Percentiles rank a stretch among this genome's conserved stretches.
These are phyloP conservation scores for Aureobasidium mangrovei DNA, from an alignment of 2,329 filamentous ascomycete genomes.

Conservation along the genomic window DNA sequence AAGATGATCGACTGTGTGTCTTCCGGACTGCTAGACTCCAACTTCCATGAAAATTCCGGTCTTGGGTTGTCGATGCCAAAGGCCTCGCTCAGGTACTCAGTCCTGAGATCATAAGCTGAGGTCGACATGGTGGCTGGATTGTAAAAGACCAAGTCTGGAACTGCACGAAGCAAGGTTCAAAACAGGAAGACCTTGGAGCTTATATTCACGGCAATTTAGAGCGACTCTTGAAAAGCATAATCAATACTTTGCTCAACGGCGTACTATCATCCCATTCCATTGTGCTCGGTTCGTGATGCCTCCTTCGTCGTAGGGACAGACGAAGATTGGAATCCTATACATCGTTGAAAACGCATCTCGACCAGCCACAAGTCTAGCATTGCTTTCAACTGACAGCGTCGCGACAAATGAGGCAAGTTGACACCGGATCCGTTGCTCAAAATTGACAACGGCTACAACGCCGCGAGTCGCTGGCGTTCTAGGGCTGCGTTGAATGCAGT, in stretches of 20 bases:
- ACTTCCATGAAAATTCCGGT: slow-evolving; percentile 7
- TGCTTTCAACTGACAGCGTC: not conserved
- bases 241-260: slow-evolving; percentile 3
- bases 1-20: not conserved
- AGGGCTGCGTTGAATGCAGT: not conserved
- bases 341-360: not conserved
- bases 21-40: not conserved
- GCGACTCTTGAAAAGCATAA: not conserved
- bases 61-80: slow-evolving; percentile 9
- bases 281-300: not conserved
- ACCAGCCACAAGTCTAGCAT: not conserved
- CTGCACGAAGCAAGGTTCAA: not conserved
- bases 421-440: not conserved
- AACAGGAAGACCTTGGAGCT: not conserved
- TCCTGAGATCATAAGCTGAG: slow-evolving; percentile 5
- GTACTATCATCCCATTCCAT: not conserved
- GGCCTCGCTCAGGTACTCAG: not conserved
- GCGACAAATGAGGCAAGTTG: slow-evolving; percentile 1
- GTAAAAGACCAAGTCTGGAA: not conserved
- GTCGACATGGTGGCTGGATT: not conserved
- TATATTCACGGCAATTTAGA: not conserved
- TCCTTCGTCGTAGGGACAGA: too few relatives aligned
- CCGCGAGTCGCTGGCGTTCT: not conserved
- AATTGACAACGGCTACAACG: slow-evolving; percentile 6
- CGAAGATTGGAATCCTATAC: too few relatives aligned